Evolutionary conservation across 2,329 filamentous ascomycete species (phyloP), one percentile per base, ranked within the genome.

Genomic region (Cercospora sesami): DNA sequence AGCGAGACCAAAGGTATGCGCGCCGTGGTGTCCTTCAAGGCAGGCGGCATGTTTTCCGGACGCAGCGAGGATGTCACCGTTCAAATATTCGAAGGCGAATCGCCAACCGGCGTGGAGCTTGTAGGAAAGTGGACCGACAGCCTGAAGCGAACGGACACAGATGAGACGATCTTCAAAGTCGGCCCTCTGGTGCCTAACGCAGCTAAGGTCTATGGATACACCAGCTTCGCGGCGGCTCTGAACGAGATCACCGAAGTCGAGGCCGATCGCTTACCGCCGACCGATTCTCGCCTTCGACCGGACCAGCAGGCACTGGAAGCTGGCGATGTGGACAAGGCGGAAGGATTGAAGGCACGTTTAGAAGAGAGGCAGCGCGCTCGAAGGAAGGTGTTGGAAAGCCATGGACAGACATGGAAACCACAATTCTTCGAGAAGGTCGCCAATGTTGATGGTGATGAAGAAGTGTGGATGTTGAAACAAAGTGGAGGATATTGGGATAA

Each of bases 1-100:
- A 94, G 94, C 78, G 95, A 99, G 75, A 90, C 86, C 5, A 93
- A 90, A 0, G 93, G 94, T 7, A 89, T 91, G 72, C 94, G 92
- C 77, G 92, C 93, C 1, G 85, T 90, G n/a, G 88, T 93, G 58
- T 93, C 94, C 66, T 99, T 99, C 83, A 96, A 95, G 78, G 88
- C 90, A 65, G 96, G 95, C 77, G 94, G 95, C 72, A 97, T 99
- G 92, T 99, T 98, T 81, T 94, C 94, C 33, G 95, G 95, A 14
- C 89, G 95, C 66, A 91, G 91, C 69, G 95, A 99, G 79, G 95
- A 99, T 69, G 91, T 98, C 9, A 85, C 86, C 39, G 90, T 94
- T 6, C 90, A 94, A 74, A 86, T 89, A 1, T 90, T 90, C 72
- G 89, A 90, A 67, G 66, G 73, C n/a, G 93, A 92, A 48, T 80